Base-by-base conservation (phyloP, 768 basidiomycete species). In the Tylopilus felleus region DNA sequence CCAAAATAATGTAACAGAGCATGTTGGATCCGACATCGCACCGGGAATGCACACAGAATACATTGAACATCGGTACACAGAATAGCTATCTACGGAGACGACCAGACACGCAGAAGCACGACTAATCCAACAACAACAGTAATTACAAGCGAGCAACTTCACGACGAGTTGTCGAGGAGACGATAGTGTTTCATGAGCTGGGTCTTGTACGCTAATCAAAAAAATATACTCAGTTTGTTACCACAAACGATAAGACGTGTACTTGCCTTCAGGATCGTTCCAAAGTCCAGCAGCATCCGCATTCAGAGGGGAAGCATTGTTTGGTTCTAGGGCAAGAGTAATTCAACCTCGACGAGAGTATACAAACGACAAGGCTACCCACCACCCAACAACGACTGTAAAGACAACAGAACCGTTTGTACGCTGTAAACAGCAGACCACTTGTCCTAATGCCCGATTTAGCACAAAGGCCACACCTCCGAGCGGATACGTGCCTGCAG, bases 361-460 rank as follows among this genome's bases (percentile, higher is more conserved):
- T 17, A n/a, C 45, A 6, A 42, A 45, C 35, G 43, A 25, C 19
- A 46, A 39, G 8, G 13, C 2, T n/a, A 71, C 81, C 36, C 62
- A 92, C 92, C 92, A 61, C 93, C 93, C 44, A 96, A 79, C 35
- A 96, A 74, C 10, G 88, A 91, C 65, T 96, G 93, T 52, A 96
- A 71, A 13, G 93, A 94, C 9, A 95, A 74, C 19, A 96, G 79
- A 39, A 96, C 88, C 0, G 91, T 93, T 60, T 93, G 90, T 33
- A 94, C 93, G 55, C 89, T 91, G 70, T 95, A 93, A 1, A 94
- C 88, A 8, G 93, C 92, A 4, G 90, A 91, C 93, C 93, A 95
- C 65, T 93, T 90, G 71, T 93, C 91, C 88, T 92, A 57, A 10
- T 35, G 22, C 36, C 48, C 14, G 41, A 10, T 57, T 60, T 19